These are phyloP conservation scores for Camellia japonica DNA, from an alignment of 148 eudicot genomes.

Conservation along the genomic window DNA sequence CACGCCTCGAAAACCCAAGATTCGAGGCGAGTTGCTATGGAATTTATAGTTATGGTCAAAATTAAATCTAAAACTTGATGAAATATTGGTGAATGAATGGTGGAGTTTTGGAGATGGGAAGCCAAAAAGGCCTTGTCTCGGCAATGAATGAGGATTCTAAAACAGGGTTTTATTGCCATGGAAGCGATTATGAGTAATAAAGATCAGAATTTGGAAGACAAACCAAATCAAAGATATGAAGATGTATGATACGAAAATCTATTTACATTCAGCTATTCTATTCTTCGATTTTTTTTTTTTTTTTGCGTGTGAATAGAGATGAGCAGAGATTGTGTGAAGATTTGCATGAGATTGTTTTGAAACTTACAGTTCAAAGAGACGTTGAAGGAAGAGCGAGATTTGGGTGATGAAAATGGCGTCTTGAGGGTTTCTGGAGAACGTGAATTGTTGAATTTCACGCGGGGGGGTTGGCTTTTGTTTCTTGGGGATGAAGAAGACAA, in stretches of 20 bases:
- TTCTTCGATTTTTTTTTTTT: background rate
- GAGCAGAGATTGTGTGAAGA: too few relatives aligned
- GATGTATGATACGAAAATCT: background rate
- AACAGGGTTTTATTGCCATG: slow-evolving; percentile 19
- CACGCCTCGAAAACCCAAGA: slow-evolving; percentile 22
- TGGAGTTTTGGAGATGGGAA: slow-evolving; percentile 18
- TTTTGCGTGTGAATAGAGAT: too few relatives aligned
- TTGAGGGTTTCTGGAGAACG: background rate
- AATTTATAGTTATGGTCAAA: slow-evolving; percentile 22
- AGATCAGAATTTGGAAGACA: background rate
- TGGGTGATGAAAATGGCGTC: too few relatives aligned
- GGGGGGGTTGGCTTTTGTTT: background rate
- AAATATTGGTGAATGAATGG: slow-evolving; percentile 6
- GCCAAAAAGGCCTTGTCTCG: slow-evolving; percentile 23
- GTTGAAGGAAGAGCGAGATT: background rate
- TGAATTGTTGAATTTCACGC: background rate
- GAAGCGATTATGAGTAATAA: background rate
- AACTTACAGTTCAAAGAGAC: background rate
- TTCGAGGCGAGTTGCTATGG: slow-evolving; percentile 21
- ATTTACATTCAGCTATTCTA: background rate
- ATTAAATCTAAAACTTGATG: slow-evolving; percentile 16
- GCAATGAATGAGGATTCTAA: slow-evolving; percentile 29
- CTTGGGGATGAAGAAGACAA: too few relatives aligned
- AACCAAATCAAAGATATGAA: background rate
- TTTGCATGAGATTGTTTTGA: too few relatives aligned